Conservation (phyloP, 2,329 filamentous ascomycete species). For the Coniochaeta sp. region DNA sequence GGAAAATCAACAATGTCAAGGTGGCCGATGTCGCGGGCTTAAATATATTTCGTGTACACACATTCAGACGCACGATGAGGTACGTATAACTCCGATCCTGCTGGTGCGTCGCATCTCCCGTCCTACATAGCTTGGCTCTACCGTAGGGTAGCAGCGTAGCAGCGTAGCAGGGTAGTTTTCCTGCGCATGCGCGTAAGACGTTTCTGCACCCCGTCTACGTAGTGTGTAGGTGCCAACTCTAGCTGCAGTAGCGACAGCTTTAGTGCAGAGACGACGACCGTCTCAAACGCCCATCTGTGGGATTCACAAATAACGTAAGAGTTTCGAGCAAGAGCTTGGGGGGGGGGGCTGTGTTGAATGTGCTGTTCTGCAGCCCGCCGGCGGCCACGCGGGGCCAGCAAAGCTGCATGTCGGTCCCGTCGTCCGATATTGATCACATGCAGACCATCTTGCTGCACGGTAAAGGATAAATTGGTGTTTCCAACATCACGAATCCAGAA, state of each 20-base stretch:
- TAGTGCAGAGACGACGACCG: background rate
- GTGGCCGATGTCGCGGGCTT: background rate
- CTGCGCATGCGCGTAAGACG: background rate
- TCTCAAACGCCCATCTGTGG: background rate
- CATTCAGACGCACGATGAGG: too few species aligned
- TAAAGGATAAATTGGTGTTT: background rate
- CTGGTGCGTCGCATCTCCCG: too few species aligned
- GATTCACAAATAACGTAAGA: background rate
- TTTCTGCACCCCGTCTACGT: background rate
- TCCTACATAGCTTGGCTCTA: too few species aligned
- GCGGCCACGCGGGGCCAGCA: background rate
- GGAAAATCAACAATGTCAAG: background rate
- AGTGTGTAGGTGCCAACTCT: background rate
- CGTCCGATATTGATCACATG: background rate
- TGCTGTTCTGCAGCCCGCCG: background rate
- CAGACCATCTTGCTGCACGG: background rate
- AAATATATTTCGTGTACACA: background rate
- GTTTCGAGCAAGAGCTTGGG: background rate
- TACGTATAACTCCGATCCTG: too few species aligned
- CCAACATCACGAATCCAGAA: background rate
- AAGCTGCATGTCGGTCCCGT: background rate
- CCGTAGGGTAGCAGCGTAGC: too few species aligned
- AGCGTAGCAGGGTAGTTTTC: background rate
- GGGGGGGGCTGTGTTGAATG: background rate
- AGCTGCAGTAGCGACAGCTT: background rate